A percentile compares a stretch with the other conserved stretches of the same genome.
Evolutionary conservation across 345 rosid species (phyloP).

Genomic region (Nasturtium officinale): DNA sequence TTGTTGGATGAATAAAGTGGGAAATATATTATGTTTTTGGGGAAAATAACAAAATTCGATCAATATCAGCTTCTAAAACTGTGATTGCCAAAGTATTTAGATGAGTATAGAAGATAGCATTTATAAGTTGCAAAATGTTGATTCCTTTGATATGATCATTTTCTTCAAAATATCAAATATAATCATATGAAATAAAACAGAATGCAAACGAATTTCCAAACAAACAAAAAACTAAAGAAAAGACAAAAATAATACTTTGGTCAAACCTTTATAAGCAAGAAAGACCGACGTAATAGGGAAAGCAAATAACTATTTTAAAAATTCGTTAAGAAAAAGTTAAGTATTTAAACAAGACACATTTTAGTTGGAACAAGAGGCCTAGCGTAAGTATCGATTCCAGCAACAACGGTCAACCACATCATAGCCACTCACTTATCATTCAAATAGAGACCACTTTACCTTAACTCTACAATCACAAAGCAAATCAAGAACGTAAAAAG

Average conservation of each 20-base stretch:
- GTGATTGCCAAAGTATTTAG: background rate
- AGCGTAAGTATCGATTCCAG: background rate
- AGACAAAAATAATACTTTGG: background rate
- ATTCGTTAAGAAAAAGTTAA: background rate
- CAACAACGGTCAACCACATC: constrained; percentile 10
- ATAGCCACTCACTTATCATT: constrained; percentile 10
- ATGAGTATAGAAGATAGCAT: background rate
- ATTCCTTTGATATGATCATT: background rate
- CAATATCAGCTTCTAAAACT: constrained; percentile 2
- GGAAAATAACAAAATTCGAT: background rate
- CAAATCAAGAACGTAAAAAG: background rate
- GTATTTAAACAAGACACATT: background rate
- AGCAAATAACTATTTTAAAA: background rate
- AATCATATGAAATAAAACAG: background rate
- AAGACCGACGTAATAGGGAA: background rate
- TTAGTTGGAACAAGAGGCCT: constrained; percentile 12
- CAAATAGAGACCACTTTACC: constrained; percentile 2
- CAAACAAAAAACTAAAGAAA: background rate
- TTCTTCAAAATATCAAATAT: background rate
- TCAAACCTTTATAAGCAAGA: background rate
- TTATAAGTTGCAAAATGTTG: background rate
- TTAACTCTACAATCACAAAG: background rate
- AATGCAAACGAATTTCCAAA: background rate
- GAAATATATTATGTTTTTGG: background rate
- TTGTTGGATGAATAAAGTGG: background rate